Evolutionary conservation across 129 eudicot genomes (phyloP).

Genomic region (carrot (Daucus carota)): DNA sequence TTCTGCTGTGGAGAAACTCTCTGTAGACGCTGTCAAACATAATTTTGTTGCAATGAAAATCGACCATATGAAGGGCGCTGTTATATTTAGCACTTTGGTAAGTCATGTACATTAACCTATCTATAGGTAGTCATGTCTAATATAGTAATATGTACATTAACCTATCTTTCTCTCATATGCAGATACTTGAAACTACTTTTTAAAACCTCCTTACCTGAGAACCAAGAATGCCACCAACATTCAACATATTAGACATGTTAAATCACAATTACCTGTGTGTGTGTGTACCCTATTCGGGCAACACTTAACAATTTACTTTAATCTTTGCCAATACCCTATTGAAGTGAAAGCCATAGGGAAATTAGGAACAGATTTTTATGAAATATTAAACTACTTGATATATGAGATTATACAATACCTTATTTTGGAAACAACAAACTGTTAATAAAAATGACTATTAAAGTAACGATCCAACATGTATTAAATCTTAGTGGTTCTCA

Average conservation of each 20-base stretch:
- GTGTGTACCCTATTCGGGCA: background rate
- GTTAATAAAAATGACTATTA: background rate
- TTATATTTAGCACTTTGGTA: constrained; percentile 52
- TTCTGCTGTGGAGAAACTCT: constrained; percentile 55
- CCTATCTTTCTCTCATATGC: background rate
- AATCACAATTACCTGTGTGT: too few species aligned
- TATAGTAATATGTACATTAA: background rate
- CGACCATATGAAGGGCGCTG: constrained; percentile 63
- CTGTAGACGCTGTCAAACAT: constrained; percentile 66
- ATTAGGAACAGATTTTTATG: too few species aligned
- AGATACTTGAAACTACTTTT: background rate
- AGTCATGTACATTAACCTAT: constrained; percentile 3
- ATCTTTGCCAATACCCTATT: background rate
- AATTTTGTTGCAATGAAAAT: constrained; percentile 58
- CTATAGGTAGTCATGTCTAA: background rate
- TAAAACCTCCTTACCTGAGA: too few species aligned
- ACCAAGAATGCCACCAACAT: too few species aligned
- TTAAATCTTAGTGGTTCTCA: background rate
- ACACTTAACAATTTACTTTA: background rate
- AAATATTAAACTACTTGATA: too few species aligned
- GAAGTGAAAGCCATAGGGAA: too few species aligned
- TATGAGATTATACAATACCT: background rate
- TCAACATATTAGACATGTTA: too few species aligned
- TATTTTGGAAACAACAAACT: background rate
- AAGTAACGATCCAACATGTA: background rate